Evolutionary conservation across 2,329 filamentous ascomycete species (phyloP), one percentile per base, ranked within the genome.

Genomic region (Penicillium sp.): DNA sequence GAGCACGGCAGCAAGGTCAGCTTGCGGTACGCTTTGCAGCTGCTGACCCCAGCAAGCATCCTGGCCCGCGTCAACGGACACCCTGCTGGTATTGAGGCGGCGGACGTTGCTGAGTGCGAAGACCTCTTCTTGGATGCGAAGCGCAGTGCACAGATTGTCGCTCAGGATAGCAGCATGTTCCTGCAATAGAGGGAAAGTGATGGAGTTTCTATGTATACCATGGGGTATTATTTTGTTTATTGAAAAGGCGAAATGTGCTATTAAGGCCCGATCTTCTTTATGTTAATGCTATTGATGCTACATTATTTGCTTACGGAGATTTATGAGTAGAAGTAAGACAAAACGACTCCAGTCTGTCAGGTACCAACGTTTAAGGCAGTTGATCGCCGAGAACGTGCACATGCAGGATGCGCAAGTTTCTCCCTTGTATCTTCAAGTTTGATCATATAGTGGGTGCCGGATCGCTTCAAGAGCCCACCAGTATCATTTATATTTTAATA

Each of bases 41-140:
- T 99, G 65, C 82, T 99, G 67, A 90, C 92, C 26, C 93, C 93
- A 2, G 89, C 92, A 52, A 93, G 90, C 75, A 96, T 98, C 75
- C 84, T 98, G 68, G 91, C 93, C 58, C 89, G 90, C 72, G 90
- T 95, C 70, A 90, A 89, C 72, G 90, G 90, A 58, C 86, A 87
- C 68, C 84, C 81, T 61, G 87, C 90, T 70, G 74, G 73, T 6
- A 92, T 93, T 69, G 89, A 92, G 68, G 79, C 90, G 55, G 83
- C 86, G 68, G 90, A 93, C 74, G 86, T 95, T 63, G 84, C 84
- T 16, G 90, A 95, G 77, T 93, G 90, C 73, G 89, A 93, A 73
- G 89, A 91, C 69, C 79, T 95, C 50, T 93, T 95, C 80, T 85
- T 93, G 64, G 90, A 95, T 75, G 89, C 90, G 49, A 86, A 87